A percentile compares a stretch with the other conserved stretches of the same genome.
These are phyloP conservation scores for Euryodendron excelsum DNA, from an alignment of 148 eudicot genomes.

Conservation along the genomic window DNA sequence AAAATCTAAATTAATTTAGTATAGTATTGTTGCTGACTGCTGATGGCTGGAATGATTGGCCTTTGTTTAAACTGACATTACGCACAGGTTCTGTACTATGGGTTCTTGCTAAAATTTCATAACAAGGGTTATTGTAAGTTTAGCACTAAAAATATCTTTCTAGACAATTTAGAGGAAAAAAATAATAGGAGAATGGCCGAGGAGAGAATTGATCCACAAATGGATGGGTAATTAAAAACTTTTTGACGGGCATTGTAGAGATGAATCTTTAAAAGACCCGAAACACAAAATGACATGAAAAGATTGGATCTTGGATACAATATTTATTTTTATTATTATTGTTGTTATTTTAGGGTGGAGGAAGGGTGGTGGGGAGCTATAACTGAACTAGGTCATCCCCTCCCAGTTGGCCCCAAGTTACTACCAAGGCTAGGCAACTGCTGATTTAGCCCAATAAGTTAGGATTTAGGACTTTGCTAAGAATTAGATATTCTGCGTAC, in stretches of 20 bases:
- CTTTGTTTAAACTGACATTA: conserved; percentile 10
- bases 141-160: not conserved
- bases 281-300: too few relatives aligned
- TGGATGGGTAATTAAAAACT: not conserved
- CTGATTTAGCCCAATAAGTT: not conserved
- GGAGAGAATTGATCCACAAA: not conserved
- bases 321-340: too few relatives aligned
- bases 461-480: not conserved
- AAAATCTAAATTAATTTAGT: too few relatives aligned
- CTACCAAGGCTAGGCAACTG: not conserved
- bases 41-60: not conserved
- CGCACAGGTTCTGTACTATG: not conserved
- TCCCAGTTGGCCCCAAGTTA: not conserved
- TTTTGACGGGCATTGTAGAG: not conserved
- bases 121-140: not conserved
- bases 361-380: not conserved
- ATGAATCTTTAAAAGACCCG: too few relatives aligned
- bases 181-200: not conserved
- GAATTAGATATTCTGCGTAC: not conserved
- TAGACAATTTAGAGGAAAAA: not conserved
- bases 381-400: not conserved
- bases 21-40: too few relatives aligned
- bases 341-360: not conserved
- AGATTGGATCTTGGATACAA: not conserved
- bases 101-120: not conserved